These are phyloP conservation scores for Platismatia glauca DNA, from an alignment of 495 filamentous ascomycete genomes.

Conservation along the genomic window DNA sequence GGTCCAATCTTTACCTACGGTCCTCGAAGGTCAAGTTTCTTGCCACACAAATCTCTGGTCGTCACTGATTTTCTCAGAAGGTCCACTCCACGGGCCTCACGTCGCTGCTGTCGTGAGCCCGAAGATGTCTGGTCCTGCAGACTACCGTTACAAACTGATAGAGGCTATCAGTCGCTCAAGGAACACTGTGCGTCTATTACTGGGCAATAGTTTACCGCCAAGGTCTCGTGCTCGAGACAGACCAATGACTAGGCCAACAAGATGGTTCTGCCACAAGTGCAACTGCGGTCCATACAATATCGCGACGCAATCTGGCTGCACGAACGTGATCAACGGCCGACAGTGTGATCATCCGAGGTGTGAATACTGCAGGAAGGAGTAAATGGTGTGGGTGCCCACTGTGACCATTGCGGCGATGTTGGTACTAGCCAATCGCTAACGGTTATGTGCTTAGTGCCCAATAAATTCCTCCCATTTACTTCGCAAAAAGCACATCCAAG, in stretches of 20 bases:
- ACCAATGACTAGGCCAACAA: not conserved
- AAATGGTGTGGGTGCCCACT: not conserved
- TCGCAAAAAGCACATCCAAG: not conserved
- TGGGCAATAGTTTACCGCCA: not conserved
- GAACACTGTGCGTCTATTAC: not conserved
- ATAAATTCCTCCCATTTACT: not conserved
- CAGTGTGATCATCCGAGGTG: slow-evolving; percentile 3
- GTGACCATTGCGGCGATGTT: not conserved
- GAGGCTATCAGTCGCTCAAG: not conserved
- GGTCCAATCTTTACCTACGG: not conserved
- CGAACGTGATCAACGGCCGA: slow-evolving; percentile 1
- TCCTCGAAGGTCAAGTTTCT: not conserved
- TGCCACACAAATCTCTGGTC: not conserved
- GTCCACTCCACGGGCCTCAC: not conserved
- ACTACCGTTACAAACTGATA: not conserved
- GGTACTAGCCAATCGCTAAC: not conserved
- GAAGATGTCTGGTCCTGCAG: not conserved
- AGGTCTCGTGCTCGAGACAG: not conserved
- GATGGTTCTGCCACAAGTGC: slow-evolving; percentile 6
- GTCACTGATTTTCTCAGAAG: not conserved
- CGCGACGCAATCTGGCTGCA: not conserved
- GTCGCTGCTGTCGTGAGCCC: not conserved
- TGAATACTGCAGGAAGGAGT: not conserved
- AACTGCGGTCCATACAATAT: slow-evolving; percentile 2
- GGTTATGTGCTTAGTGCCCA: not conserved